Evolutionary conservation across 1,284 basidiomycete genomes (phyloP).

Genomic region (Cerrena zonata): DNA sequence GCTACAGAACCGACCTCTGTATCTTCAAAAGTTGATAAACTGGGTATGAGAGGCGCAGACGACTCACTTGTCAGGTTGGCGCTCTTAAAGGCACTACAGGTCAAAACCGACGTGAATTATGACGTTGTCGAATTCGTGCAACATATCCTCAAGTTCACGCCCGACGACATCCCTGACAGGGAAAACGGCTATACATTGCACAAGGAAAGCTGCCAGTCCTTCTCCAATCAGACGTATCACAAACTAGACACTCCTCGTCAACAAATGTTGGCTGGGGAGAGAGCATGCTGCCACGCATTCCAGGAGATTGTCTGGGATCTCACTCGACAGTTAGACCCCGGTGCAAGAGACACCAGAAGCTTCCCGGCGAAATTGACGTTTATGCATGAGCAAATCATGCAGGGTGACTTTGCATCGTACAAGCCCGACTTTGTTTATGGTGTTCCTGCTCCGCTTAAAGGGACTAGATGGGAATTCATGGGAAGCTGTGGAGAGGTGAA

Average conservation of each 20-base stretch:
- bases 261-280: neutral
- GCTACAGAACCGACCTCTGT: no score
- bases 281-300: neutral
- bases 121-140: constrained; percentile 5
- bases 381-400: neutral
- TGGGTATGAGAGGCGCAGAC: no score
- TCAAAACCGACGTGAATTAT: neutral
- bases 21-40: no score
- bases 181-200: neutral
- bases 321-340: neutral
- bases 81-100: no score
- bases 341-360: neutral
- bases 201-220: neutral
- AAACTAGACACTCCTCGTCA: neutral
- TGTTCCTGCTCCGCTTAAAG: neutral
- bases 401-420: neutral
- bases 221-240: neutral
- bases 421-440: constrained; percentile 3
- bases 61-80: no score
- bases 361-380: neutral
- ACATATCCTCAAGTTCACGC: constrained; percentile 1
- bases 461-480: neutral
- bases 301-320: neutral
- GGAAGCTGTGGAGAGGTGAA: constrained; percentile 3
- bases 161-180: constrained; percentile 4